Base-by-base conservation (phyloP, 352 stramenopile genomes). In the Phytophthora macrochlamydospora region DNA sequence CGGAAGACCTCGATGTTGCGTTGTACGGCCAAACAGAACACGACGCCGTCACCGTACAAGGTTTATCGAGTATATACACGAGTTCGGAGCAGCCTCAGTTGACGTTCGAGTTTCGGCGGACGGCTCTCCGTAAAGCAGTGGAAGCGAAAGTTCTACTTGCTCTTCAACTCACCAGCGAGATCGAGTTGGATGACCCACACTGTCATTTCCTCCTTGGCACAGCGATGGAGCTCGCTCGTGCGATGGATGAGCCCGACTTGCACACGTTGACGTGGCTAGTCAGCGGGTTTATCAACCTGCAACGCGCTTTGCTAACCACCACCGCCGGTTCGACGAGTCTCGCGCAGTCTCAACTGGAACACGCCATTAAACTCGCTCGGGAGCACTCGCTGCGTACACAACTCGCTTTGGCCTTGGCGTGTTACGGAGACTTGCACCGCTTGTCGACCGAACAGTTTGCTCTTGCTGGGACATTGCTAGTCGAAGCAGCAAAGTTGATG, bases 211-310 rank as follows among this genome's bases (percentile, higher is more conserved):
- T 84, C 0, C 56, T 87, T 2, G 70, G 70, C 28, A 81, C 73
- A 37, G 72, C 78, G 2, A 81, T 80, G 75, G 65, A 79, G 43
- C 33, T 82, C 2, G 56, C 78, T 0, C 52, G 63, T 30, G 65
- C 69, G 7, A 67, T 87, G 0, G 75, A 87, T 37, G 78, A 87
- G 18, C 78, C 78, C 0, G 78, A 87, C 56, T 52, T 87, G 40
- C 52, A 69, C 37, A 65, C 73, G 3, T 69, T 87, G 37, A 72
- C 78, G 45, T 87, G 72, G 78, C 64, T 87, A 35, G 64, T 69
- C 2, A 83, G 75, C 35, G 78, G 71, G 0, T 83, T 78, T 58
- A 77, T 85, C 38, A 82, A 85, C 35, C 43, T 77, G 1, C 65
- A 80, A 13, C 56, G 60, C 1, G 33, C 60, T 9, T 44, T 62